Conservation (phyloP, 441 rosid species). For the Erodium moschatum region DNA sequence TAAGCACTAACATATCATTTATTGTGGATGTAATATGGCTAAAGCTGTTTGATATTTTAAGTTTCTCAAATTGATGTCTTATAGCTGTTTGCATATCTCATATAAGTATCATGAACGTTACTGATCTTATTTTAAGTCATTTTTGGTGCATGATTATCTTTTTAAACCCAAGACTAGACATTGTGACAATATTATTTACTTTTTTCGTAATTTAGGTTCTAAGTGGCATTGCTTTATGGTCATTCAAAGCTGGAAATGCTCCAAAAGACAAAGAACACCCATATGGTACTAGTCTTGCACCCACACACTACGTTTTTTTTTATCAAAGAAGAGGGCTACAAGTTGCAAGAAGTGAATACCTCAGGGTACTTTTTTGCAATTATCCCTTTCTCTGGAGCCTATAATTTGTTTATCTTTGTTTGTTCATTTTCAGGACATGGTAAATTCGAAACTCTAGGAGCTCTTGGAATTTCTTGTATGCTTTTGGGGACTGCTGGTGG, state of each 20-base stretch:
- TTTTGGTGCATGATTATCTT: background rate
- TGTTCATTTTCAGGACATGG: slow-evolving; percentile 60
- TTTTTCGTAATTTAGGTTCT: slow-evolving; percentile 46
- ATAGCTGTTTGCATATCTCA: background rate
- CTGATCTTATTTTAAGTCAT: background rate
- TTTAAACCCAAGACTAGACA: background rate
- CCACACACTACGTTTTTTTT: slow-evolving; percentile 21
- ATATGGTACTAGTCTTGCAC: slow-evolving; percentile 58
- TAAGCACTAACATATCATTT: background rate
- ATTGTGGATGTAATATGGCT: background rate
- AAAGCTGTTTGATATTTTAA: background rate
- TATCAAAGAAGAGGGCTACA: no score
- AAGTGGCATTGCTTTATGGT: slow-evolving; percentile 73
- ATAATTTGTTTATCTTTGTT: slow-evolving; percentile 12
- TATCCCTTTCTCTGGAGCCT: background rate
- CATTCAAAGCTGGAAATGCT: slow-evolving; percentile 75
- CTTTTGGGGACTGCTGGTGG: slow-evolving; percentile 84
- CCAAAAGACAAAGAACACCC: slow-evolving; percentile 93
- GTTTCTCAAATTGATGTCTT: background rate
- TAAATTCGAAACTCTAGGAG: slow-evolving; percentile 84
- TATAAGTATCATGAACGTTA: background rate
- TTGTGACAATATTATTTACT: background rate
- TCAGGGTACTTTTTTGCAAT: no score
- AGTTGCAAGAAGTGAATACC: no score
- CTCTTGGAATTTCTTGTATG: slow-evolving; percentile 86